Conservation (phyloP, 345 rosid genomes). For the Hypericum perforatum region DNA sequence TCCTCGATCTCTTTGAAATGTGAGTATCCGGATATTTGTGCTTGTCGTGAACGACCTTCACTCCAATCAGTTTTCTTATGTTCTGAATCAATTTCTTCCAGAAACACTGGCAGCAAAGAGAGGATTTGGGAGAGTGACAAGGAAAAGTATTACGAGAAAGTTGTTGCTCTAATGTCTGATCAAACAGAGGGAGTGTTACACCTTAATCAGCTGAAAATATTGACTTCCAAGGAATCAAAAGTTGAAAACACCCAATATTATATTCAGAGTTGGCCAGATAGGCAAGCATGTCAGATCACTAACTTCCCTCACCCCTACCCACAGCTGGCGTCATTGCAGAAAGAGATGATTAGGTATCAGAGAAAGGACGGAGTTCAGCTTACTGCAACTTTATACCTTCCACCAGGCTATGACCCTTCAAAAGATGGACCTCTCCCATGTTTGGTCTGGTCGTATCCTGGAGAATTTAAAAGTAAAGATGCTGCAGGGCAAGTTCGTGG, state of each 20-base stretch:
- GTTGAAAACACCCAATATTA: slow-evolving; percentile 88
- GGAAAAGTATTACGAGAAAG: slow-evolving; percentile 77
- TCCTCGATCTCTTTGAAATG: slow-evolving; percentile 96
- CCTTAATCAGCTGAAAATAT: slow-evolving; percentile 61
- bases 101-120: slow-evolving; percentile 86
- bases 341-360: slow-evolving; percentile 94
- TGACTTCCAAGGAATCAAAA: slow-evolving; percentile 90
- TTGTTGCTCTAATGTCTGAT: slow-evolving; percentile 91
- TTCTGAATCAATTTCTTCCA: slow-evolving; percentile 35
- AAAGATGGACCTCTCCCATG: slow-evolving; percentile 95
- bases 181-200: slow-evolving; percentile 60
- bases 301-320: slow-evolving; percentile 95
- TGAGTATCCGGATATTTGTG: slow-evolving; percentile 30
- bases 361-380: slow-evolving; percentile 96
- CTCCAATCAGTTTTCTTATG: slow-evolving; percentile 10
- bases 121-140: slow-evolving; percentile 96
- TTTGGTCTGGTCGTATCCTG: slow-evolving; percentile 93
- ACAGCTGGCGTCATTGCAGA: slow-evolving; percentile 80
- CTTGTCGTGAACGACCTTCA: not conserved
- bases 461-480: slow-evolving; percentile 98
- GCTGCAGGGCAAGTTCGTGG: slow-evolving; percentile 99
- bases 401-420: slow-evolving; percentile 80
- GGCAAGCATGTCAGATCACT: slow-evolving; percentile 68
- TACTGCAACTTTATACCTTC: slow-evolving; percentile 86
- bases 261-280: slow-evolving; percentile 79